Base-by-base conservation (phyloP, 2,329 filamentous ascomycete species). In the Colletotrichum melonis region DNA sequence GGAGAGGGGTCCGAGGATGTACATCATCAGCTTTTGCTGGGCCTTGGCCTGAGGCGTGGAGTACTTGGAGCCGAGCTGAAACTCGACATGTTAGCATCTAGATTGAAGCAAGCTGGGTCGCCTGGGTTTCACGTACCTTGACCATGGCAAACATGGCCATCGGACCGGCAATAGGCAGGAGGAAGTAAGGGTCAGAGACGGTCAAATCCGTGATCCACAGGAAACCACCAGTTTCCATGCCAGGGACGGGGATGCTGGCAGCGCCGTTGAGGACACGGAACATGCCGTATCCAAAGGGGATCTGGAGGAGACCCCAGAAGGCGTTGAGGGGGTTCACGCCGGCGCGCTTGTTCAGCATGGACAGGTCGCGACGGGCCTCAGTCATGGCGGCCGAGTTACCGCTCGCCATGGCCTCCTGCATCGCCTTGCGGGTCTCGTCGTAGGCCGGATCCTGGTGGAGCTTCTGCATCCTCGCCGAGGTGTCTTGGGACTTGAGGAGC, bases 161-260 rank as follows among this genome's bases (percentile, higher is more conserved):
- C 1, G 91, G 88, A 3, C 91, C 90, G 1, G 87, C 70, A 3
- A 90, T 75, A 1, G 97, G 97, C 38, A 98, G 84, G 54, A 97
- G 81, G 77, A 90, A 96, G 78, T 88, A 92, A 0, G 97, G 96
- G 82, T 99, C 97, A 2, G 89, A 82, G 26, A 91, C 80, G 0
- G 94, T 92, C 75, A 99, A 83, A 81, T 98, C 93, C 1, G 86
- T 83, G 76, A 98, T 89, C 97, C 97, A 99, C 54, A 92, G 83
- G 46, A 92, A 83, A 3, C 94, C 92, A 38, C 93, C 94, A 1
- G 84, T 85, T 77, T 94, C 89, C 76, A 98, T 82, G 1, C 91
- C 92, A 0, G 96, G 96, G 5, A 98, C 94, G 4, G 96, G 96
- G 60, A 98, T 84, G 26, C 86, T 82, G 1, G 90, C 83, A 93